Evolutionary conservation across 805 yeast species (phyloP).

Genomic region (Kluyveromyces siamensis): DNA sequence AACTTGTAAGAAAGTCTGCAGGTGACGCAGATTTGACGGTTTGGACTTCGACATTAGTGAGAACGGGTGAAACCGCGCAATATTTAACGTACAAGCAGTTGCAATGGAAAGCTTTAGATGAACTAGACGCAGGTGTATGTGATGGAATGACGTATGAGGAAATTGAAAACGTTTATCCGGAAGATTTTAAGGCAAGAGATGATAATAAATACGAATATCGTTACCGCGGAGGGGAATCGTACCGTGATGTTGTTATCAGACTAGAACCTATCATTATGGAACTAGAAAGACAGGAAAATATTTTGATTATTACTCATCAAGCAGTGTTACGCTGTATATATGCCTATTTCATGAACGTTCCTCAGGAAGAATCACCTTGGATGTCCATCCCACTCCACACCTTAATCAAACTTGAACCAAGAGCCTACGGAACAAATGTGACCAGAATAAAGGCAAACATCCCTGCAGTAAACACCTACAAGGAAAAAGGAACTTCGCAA

Average conservation of each 20-base stretch:
- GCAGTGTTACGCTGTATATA: conserved; percentile 94
- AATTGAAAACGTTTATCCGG: conserved; percentile 76
- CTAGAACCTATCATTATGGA: conserved; percentile 98
- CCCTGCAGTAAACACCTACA: conserved; percentile 95
- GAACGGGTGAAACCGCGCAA: conserved; percentile 91
- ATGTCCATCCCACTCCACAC: conserved; percentile 98
- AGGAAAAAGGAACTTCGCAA: conserved; percentile 77
- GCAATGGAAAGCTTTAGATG: conserved; percentile 96
- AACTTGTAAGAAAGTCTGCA: conserved; percentile 51
- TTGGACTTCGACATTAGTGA: conserved; percentile 87
- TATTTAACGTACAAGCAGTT: conserved; percentile 71
- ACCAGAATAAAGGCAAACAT: conserved; percentile 89
- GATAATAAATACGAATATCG: conserved; percentile 93
- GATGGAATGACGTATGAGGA: conserved; percentile 97
- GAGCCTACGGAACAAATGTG: conserved; percentile 84
- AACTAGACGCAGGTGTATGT: conserved; percentile 94
- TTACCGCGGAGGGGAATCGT: conserved; percentile 95
- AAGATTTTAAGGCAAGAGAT: conserved; percentile 92
- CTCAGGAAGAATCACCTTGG: conserved; percentile 97
- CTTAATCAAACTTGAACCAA: conserved; percentile 85
- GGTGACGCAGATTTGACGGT: conserved; percentile 67
- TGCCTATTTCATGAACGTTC: conserved; percentile 97
- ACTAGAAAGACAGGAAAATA: conserved; percentile 92
- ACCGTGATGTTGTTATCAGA: conserved; percentile 89
- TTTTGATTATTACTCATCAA: conserved; percentile 92